These are phyloP conservation scores for Botrytis galanthina DNA, from an alignment of 2,329 filamentous ascomycete species.

Conservation along the genomic window DNA sequence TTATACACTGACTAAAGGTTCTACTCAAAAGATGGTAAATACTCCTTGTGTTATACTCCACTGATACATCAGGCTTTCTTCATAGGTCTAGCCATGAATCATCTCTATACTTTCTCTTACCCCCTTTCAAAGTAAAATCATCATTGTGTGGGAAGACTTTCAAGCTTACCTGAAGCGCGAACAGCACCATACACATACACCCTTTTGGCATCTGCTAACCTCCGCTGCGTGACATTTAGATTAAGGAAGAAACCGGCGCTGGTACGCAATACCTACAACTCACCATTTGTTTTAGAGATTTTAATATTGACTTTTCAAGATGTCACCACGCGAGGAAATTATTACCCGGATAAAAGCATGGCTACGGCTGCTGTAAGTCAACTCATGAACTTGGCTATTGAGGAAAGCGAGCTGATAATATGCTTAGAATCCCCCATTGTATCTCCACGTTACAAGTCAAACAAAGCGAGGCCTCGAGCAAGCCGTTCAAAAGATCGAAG, in stretches of 20 bases:
- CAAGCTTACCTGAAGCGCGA: conserved; percentile 67
- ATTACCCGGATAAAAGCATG: conserved; percentile 97
- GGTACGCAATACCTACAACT: conserved; percentile 73
- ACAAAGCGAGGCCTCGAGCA: conserved; percentile 87
- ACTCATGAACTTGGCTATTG: background rate
- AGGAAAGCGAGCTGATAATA: conserved; percentile 25
- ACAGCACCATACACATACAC: conserved; percentile 59
- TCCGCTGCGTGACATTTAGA: conserved; percentile 86
- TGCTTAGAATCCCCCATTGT: conserved; percentile 83
- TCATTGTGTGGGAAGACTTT: conserved; percentile 55
- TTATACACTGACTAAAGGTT: conserved; percentile 94
- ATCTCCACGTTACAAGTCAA: conserved; percentile 92
- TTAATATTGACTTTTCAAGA: conserved; percentile 71
- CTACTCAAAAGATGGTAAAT: conserved; percentile 99
- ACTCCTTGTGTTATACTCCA: conserved; percentile 63
- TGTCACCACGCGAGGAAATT: conserved; percentile 96
- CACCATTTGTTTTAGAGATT: conserved; percentile 40
- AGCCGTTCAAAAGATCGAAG: conserved; percentile 84
- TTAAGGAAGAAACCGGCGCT: conserved; percentile 99
- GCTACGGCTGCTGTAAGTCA: conserved; percentile 80
- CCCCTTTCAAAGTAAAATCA: conserved; percentile 34
- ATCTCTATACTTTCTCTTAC: conserved; percentile 34
- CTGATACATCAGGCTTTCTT: conserved; percentile 58
- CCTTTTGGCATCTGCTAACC: conserved; percentile 94
- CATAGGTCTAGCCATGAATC: conserved; percentile 39